Evolutionary conservation across 2,329 filamentous ascomycete species (phyloP).

Genomic region (Fusarium sp.): DNA sequence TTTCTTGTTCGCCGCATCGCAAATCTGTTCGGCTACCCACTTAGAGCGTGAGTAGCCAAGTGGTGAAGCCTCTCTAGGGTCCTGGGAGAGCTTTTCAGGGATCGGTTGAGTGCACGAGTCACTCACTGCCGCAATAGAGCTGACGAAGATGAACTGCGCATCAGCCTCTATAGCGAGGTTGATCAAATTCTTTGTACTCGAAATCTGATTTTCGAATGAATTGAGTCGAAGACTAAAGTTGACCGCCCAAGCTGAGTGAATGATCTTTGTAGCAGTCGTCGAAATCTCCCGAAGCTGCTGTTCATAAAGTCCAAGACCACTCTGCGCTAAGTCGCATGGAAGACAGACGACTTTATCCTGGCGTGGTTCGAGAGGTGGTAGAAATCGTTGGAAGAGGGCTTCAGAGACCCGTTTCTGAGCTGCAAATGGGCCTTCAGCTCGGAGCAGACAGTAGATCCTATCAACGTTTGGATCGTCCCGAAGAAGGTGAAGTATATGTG

Average conservation of each 20-base stretch:
- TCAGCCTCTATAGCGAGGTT: conserved; percentile 40
- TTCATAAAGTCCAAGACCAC: conserved; percentile 3
- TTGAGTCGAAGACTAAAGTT: conserved; percentile 62
- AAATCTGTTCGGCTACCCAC: conserved; percentile 51
- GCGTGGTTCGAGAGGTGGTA: neutral
- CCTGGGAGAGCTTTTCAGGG: conserved; percentile 40
- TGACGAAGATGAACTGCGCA: conserved; percentile 57
- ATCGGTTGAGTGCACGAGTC: conserved; percentile 44
- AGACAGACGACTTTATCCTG: conserved; percentile 25
- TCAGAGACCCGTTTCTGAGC: conserved; percentile 23
- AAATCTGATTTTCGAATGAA: conserved; percentile 60
- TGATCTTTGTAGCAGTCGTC: conserved; percentile 37
- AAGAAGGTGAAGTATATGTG: conserved; percentile 55
- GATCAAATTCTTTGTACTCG: conserved; percentile 54
- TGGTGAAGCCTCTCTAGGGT: conserved; percentile 40
- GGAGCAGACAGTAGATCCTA: conserved; percentile 53
- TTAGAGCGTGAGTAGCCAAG: conserved; percentile 56
- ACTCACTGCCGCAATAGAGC: conserved; percentile 56
- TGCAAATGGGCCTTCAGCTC: conserved; percentile 18
- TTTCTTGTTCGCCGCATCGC: conserved; percentile 41
- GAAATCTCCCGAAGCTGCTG: neutral
- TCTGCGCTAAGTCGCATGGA: conserved; percentile 7
- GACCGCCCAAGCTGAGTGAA: conserved; percentile 63
- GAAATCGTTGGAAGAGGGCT: neutral
- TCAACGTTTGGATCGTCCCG: neutral